Evolutionary conservation across 306 rosid species (phyloP), one percentile per base, ranked within the genome.

Genomic region (Casuarina equisetifolia): DNA sequence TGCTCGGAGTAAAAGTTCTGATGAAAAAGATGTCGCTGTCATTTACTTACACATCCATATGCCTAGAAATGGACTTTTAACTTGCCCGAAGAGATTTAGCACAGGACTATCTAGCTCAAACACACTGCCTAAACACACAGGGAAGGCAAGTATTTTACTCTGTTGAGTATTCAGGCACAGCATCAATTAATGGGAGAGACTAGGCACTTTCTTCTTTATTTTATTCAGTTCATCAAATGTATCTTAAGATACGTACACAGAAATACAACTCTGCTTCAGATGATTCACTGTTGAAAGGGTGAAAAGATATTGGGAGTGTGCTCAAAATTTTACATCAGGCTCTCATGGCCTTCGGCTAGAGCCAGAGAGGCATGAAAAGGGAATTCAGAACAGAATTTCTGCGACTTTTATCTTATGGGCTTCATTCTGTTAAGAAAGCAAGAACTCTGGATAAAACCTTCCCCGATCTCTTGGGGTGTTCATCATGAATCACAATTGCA

Each of bases 161-260:
- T n/a, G 66, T 10, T 59, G 66, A 59, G 15, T 59, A 3, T 25
- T 59, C 16, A 59, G 15, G 16, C 66, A 25, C 25, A 55, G 7
- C 7, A 55, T 1, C 11, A 59, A 9, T 59, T 1, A 3, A 4
- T 20, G 38, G 66, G 66, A 59, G 66, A 25, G 8, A 10, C 42
- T 59, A 59, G 66, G 66, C 25, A 6, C 66, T 46, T 46, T 1
- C 9, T 46, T 8, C 6, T 55, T 7, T 9, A 54, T 17, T 8
- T 55, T n/a, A 5, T 69, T 52, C 9, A 6, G 5, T 43, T 13
- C 36, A 20, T 54, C 69, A 69, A 2, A 6, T 52, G 15, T 32
- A 77, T 69, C 70, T 69, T 69, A 54, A 69, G 69, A 67, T 55
- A 16, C 46, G 15, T 32, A 61, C 59, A 52, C 5, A 58, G 64